phyloP scores from a whole-genome alignment of 2,329 filamentous ascomycete genomes.

The Ophiostoma sp. region DNA sequence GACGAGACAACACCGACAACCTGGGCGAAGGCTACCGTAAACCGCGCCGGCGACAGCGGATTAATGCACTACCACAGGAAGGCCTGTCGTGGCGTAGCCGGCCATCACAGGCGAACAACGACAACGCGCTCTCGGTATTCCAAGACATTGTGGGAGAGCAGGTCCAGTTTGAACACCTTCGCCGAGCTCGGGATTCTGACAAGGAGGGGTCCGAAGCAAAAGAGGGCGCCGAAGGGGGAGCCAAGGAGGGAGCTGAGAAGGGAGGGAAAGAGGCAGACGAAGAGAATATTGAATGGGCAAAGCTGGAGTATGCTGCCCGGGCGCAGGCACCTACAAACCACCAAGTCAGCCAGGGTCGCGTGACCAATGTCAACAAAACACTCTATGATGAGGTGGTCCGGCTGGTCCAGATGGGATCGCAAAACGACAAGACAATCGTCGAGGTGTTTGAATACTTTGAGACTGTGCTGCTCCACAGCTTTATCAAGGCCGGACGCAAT shows the following conservation, averaged over 20 bases:
- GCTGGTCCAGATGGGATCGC: conserved; percentile 32
- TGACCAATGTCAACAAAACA: conserved; percentile 24
- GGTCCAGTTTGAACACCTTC: neutral
- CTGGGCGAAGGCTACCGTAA: neutral
- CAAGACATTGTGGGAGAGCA: conserved; percentile 26
- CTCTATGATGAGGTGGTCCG: conserved; percentile 32
- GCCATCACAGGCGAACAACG: conserved; percentile 11
- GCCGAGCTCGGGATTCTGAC: neutral
- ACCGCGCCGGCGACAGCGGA: neutral
- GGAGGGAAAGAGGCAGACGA: neutral
- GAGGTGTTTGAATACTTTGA: conserved; percentile 35
- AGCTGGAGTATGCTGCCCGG: conserved; percentile 6
- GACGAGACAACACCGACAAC: conserved; percentile 1
- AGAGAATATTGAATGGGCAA: neutral
- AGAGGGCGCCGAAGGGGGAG: neutral
- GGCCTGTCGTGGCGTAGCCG: neutral
- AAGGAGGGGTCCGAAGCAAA: neutral
- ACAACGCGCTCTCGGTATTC: conserved; percentile 27
- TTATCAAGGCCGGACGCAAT: conserved; percentile 28
- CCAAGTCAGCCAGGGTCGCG: conserved; percentile 17
- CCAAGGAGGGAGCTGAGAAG: neutral
- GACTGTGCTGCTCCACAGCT: conserved; percentile 32
- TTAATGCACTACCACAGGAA: neutral
- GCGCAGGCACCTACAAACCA: neutral
- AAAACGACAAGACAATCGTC: conserved; percentile 25